Evolutionary conservation across 2,329 filamentous ascomycete species (phyloP).

Genomic region (Arthrinium phaeospermum): DNA sequence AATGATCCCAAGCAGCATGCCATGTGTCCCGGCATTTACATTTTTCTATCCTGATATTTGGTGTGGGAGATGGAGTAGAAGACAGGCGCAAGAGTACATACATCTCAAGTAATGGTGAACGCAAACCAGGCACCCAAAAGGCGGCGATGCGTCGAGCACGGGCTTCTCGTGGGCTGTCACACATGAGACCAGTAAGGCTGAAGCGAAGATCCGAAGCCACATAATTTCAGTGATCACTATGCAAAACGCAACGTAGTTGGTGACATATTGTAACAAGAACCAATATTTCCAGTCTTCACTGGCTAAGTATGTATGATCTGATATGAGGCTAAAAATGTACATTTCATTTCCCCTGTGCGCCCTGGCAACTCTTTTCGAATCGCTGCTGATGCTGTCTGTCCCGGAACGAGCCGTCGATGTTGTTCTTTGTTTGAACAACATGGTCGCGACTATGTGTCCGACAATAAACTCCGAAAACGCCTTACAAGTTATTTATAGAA

Average conservation of each 20-base stretch:
- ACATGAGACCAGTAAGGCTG: background rate
- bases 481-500: slow-evolving; percentile 11
- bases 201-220: no score
- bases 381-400: background rate
- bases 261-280: background rate
- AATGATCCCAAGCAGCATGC: background rate
- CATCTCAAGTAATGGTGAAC: no score
- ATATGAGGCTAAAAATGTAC: no score
- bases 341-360: background rate
- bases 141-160: background rate
- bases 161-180: no score
- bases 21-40: background rate
- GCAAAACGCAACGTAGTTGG: background rate
- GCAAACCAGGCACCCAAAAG: background rate
- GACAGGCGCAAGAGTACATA: no score
- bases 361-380: background rate
- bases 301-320: no score
- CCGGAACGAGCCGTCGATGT: background rate
- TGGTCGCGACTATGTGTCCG: background rate
- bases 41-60: background rate
- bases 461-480: background rate
- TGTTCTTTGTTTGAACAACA: background rate
- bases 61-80: no score
- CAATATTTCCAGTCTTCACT: background rate
- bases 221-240: background rate